These are phyloP conservation scores for Monosporascus sp. DNA, from an alignment of 2,329 filamentous ascomycete genomes.

Conservation along the genomic window DNA sequence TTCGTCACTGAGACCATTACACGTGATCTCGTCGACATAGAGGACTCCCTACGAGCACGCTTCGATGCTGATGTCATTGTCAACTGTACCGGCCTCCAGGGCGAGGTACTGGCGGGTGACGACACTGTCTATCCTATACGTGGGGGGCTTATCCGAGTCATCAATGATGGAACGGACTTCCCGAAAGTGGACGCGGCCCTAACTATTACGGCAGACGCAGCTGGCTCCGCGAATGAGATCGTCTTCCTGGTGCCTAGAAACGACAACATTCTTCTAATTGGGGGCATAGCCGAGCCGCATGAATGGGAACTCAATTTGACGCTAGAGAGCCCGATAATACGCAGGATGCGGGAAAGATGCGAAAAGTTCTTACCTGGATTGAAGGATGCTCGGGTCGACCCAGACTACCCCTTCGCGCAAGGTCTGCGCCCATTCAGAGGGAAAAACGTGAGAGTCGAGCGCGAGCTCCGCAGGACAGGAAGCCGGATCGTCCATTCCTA, in stretches of 20 bases:
- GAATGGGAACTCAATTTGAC: slow-evolving; percentile 33
- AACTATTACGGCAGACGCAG: slow-evolving; percentile 35
- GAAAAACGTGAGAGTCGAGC: slow-evolving; percentile 37
- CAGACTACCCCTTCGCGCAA: slow-evolving; percentile 37
- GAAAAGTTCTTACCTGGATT: slow-evolving; percentile 37
- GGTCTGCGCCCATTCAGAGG: slow-evolving; percentile 36
- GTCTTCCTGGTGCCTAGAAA: slow-evolving; percentile 40
- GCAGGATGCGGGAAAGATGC: slow-evolving; percentile 37
- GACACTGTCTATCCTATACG: slow-evolving; percentile 36
- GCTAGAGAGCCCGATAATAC: slow-evolving; percentile 33
- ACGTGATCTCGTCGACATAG: slow-evolving; percentile 30
- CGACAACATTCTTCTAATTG: slow-evolving; percentile 38
- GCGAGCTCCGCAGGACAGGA: slow-evolving; percentile 29
- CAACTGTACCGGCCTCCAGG: slow-evolving; percentile 37
- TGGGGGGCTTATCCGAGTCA: slow-evolving; percentile 38
- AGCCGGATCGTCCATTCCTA: slow-evolving; percentile 39
- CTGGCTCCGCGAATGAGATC: slow-evolving; percentile 31
- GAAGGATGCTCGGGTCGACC: slow-evolving; percentile 34
- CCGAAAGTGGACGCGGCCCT: slow-evolving; percentile 36
- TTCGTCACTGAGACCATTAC: slow-evolving; percentile 33
- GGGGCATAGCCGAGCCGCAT: slow-evolving; percentile 32
- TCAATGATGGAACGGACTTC: slow-evolving; percentile 39
- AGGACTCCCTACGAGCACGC: slow-evolving; percentile 26
- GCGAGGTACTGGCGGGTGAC: slow-evolving; percentile 32
- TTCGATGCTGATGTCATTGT: slow-evolving; percentile 38